Conservation (phyloP, 2,329 filamentous ascomycete genomes). For the Zasmidium angulare region DNA sequence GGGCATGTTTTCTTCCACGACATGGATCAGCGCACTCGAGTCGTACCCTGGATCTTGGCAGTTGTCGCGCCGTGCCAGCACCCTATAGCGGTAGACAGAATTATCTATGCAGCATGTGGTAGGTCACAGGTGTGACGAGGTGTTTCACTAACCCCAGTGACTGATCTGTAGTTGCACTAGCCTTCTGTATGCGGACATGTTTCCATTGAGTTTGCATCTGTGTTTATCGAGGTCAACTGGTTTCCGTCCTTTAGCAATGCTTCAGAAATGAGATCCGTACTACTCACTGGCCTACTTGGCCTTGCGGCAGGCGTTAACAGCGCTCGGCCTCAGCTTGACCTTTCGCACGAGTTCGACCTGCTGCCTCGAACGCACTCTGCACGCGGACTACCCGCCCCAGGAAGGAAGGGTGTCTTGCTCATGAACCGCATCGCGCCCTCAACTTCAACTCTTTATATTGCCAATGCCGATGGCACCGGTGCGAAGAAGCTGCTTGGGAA, state of each 20-base stretch:
- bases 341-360: not conserved
- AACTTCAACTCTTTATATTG: constrained; percentile 10
- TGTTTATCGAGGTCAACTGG: no score
- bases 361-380: not conserved
- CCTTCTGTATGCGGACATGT: not conserved
- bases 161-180: not conserved
- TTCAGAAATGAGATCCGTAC: not conserved
- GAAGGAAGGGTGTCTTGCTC: constrained; percentile 13
- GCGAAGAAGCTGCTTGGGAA: constrained; percentile 11
- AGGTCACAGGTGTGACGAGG: not conserved
- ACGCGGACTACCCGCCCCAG: not conserved
- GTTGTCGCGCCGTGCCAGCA: no score
- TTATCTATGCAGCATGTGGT: not conserved
- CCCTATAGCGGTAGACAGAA: no score
- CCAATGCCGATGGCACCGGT: constrained; percentile 11
- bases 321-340: not conserved
- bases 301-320: not conserved
- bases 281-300: not conserved
- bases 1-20: not conserved
- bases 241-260: no score
- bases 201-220: no score
- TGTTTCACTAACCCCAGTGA: not conserved
- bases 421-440: constrained; percentile 16
- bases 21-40: not conserved
- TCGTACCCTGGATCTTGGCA: no score